These are phyloP conservation scores for Oryza punctata DNA, from an alignment of 176 grass and related monocot species.

Conservation along the genomic window DNA sequence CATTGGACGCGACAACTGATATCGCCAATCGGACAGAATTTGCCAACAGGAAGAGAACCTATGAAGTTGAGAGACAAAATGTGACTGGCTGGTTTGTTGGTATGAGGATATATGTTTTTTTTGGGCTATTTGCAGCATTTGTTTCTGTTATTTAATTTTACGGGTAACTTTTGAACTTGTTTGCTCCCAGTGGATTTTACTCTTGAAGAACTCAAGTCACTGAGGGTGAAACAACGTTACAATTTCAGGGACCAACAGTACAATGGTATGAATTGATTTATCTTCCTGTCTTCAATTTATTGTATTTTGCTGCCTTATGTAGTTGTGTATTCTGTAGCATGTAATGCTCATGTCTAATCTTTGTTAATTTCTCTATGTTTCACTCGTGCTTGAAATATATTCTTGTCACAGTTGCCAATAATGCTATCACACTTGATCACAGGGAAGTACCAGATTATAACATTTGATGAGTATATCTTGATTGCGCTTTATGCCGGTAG, in stretches of 20 bases:
- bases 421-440: slow-evolving; percentile 24
- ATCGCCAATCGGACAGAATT: slow-evolving; percentile 50
- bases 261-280: slow-evolving; percentile 50
- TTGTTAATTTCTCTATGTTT: not conserved
- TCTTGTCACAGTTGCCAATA: not conserved
- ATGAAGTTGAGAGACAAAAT: slow-evolving; percentile 63
- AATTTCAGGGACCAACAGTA: slow-evolving; percentile 73
- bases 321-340: not conserved
- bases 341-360: not conserved
- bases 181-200: slow-evolving; percentile 71
- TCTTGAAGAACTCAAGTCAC: slow-evolving; percentile 68
- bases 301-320: not conserved
- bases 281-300: not conserved
- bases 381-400: not conserved
- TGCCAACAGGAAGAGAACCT: slow-evolving; percentile 66
- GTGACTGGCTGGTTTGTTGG: slow-evolving; percentile 68
- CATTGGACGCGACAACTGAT: slow-evolving; percentile 56
- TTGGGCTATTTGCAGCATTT: not conserved
- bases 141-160: not conserved
- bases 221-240: slow-evolving; percentile 70
- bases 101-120: slow-evolving; percentile 21
- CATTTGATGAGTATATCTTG: slow-evolving; percentile 78
- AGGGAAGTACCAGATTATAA: slow-evolving; percentile 83
- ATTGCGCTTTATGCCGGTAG: slow-evolving; percentile 69
- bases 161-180: slow-evolving; percentile 4